Evolutionary conservation across 2,329 filamentous ascomycete species (phyloP), one percentile per base, ranked within the genome.

Genomic region (Neodidymelliopsis sp.): DNA sequence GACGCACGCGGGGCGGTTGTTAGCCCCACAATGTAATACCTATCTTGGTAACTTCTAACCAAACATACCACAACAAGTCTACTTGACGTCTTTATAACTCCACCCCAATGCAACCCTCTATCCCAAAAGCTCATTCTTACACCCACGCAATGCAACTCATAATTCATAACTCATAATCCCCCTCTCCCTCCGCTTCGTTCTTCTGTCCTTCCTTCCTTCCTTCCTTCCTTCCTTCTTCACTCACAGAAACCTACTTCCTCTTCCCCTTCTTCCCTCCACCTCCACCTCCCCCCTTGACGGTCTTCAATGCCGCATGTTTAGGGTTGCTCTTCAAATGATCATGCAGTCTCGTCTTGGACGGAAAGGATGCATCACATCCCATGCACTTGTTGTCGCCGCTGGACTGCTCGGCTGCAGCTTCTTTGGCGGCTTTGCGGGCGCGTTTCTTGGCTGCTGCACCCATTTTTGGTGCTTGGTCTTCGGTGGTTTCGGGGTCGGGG

Each of bases 311-410:
- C 5, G 86, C 88, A 74, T 94, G 89, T 8, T 75, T 75, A 0
- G 59, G 60, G 13, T 82, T 73, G n/a, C 63, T 81, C 54, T 84
- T 83, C 49, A 94, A 79, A 70, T 95, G 91, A 41, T 82, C 77
- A 68, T 93, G 93, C 13, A 95, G 73, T 57, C 84, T 85, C 5
- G 83, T 88, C 59, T 85, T 87, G 1, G 87, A 90, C 0, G 82
- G 84, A 75, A 97, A 99, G 0, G 75, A 81, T 58, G 89, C 90
- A 58, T 85, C 82, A 72, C 94, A 97, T 4, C 85, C 83, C 2
- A 88, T 82, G 67, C 94, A 97, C 62, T 86, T 86, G 42, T 90
- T 82, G 22, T 84, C 76, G 57, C 56, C 16, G 2, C 68, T 69
- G 2, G 53, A 11, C 4, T 54, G 43, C 5, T 69, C 63, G 4